A percentile compares a stretch with the other conserved stretches of the same genome.
These are phyloP conservation scores for Boehmeria nivea DNA, from an alignment of 306 rosid species.

Conservation along the genomic window DNA sequence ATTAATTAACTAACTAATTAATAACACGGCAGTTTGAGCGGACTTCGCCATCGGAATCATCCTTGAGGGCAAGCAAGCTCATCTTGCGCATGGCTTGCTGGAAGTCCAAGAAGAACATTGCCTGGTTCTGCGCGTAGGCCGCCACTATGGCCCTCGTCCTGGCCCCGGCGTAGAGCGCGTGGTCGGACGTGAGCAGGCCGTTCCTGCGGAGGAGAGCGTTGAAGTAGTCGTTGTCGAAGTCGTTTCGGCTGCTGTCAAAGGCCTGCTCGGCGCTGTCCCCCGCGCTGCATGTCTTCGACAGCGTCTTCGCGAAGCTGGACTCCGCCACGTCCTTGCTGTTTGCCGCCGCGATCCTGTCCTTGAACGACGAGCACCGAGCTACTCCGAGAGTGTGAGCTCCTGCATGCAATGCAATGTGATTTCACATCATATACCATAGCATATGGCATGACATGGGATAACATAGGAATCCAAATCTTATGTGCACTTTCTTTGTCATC, in stretches of 20 bases:
- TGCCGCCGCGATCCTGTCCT: constrained; percentile 27
- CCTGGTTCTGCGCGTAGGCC: constrained; percentile 54
- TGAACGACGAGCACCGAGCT: constrained; percentile 71
- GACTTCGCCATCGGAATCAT: constrained; percentile 51
- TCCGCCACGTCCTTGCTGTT: constrained; percentile 35
- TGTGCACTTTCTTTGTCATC: too few relatives aligned
- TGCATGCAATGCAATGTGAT: too few relatives aligned
- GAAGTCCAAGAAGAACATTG: constrained; percentile 70
- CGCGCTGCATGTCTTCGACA: constrained; percentile 50
- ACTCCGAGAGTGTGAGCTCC: constrained; percentile 87
- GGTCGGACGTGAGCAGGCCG: constrained; percentile 65
- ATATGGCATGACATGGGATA: too few relatives aligned
- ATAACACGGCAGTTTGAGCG: constrained; percentile 47
- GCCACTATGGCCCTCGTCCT: constrained; percentile 44
- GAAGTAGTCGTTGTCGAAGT: constrained; percentile 62
- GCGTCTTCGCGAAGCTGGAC: constrained; percentile 45
- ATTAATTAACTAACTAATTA: constrained; percentile 30
- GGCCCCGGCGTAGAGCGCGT: constrained; percentile 42
- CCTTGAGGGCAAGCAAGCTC: constrained; percentile 61
- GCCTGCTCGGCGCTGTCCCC: constrained; percentile 62
- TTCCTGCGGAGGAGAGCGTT: constrained; percentile 34
- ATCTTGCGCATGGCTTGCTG: constrained; percentile 73
- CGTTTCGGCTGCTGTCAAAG: constrained; percentile 49
- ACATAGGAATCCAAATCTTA: too few relatives aligned
- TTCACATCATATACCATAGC: too few relatives aligned